Percentiles rank a stretch among this genome's conserved stretches.
Conservation (phyloP, 1,284 basidiomycete genomes). For the Boletellus sp. region DNA sequence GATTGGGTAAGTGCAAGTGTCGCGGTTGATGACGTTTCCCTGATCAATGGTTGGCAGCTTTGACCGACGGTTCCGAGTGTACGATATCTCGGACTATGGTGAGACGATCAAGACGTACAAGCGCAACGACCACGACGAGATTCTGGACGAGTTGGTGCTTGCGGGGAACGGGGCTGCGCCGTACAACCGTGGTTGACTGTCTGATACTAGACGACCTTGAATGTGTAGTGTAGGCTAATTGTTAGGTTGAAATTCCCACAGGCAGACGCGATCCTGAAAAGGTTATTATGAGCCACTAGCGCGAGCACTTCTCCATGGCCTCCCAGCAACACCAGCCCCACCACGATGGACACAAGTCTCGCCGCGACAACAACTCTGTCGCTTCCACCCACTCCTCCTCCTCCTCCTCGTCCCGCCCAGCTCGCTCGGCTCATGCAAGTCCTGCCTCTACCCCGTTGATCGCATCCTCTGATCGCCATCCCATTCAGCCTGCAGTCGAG, state of each 20-base stretch:
- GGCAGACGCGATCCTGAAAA: background rate
- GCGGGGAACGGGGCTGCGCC: constrained; percentile 48
- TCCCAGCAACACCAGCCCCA: constrained; percentile 11
- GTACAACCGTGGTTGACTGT: constrained; percentile 13
- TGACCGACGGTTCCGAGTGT: constrained; percentile 86
- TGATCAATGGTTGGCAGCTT: constrained; percentile 47
- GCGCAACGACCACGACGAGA: constrained; percentile 39
- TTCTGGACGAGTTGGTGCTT: constrained; percentile 65
- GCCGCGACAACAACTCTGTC: constrained; percentile 45
- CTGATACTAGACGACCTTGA: too few species aligned
- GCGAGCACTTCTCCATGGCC: background rate
- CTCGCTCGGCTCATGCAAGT: constrained; percentile 29
- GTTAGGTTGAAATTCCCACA: too few species aligned
- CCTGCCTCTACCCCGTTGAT: background rate
- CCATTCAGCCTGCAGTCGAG: constrained; percentile 70
- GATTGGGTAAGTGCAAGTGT: constrained; percentile 49
- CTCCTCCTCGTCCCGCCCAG: constrained; percentile 29
- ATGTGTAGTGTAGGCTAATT: too few species aligned
- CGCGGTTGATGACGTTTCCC: background rate
- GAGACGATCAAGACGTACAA: constrained; percentile 60
- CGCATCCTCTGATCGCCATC: background rate
- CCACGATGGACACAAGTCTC: constrained; percentile 37
- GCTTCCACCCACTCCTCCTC: constrained; percentile 37
- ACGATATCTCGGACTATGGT: constrained; percentile 81
- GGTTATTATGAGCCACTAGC: background rate